Conservation (phyloP, 768 basidiomycete genomes). For the Butyriboletus loyo region DNA sequence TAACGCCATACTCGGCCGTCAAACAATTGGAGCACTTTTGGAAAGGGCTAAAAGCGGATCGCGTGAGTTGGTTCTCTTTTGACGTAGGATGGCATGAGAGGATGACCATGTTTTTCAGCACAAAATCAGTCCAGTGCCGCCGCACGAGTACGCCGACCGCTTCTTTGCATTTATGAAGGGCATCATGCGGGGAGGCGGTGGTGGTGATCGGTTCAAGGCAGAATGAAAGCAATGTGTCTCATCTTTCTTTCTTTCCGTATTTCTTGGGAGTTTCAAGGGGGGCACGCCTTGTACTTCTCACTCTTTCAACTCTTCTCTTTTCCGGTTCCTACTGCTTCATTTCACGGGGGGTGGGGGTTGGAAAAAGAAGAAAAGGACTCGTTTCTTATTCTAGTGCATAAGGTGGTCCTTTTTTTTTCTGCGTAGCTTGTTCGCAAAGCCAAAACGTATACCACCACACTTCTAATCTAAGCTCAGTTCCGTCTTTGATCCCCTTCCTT, state of each 20-base stretch:
- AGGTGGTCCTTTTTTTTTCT: not conserved
- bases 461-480: constrained; percentile 10
- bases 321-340: constrained; percentile 12
- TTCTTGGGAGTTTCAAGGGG: constrained; percentile 9
- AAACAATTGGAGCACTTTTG: constrained; percentile 90
- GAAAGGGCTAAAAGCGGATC: constrained; percentile 86
- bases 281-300: constrained; percentile 3
- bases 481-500: not conserved
- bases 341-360: not conserved
- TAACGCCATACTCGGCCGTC: constrained; percentile 77
- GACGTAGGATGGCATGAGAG: not conserved
- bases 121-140: constrained; percentile 92
- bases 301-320: not conserved
- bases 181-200: constrained; percentile 78
- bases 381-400: constrained; percentile 4
- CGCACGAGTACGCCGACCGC: constrained; percentile 80
- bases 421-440: constrained; percentile 9
- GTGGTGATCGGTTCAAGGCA: constrained; percentile 49
- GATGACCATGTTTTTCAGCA: constrained; percentile 49
- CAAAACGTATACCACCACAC: constrained; percentile 19
- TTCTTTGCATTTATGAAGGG: constrained; percentile 88
- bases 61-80: constrained; percentile 52
- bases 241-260: not conserved
- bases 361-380: not conserved
- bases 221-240: constrained; percentile 27